Evolutionary conservation across 1,139 yeast species (phyloP), one percentile per base, ranked within the genome.

Genomic region (Pichia sp.): DNA sequence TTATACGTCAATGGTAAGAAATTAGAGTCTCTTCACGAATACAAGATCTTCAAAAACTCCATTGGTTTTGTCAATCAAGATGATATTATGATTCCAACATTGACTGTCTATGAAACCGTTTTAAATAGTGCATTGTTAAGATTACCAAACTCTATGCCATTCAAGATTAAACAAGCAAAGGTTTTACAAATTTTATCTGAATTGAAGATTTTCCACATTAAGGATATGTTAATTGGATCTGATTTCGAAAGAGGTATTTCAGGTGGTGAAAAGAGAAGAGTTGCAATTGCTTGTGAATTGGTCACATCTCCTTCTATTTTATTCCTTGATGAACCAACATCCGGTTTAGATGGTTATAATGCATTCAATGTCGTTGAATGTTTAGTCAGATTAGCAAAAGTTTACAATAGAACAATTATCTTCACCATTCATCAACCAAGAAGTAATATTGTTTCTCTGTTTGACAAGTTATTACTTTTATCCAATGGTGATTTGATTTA

Each of bases 61-160:
- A 81, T 86, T 52, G 99, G 98, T 0, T 93, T 90, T 73, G 99
- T 93, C n/a, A 98, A 93, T 64, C 99, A 93, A 67, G 97, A 93
- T 58, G 97, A 91, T 62, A 86, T 81, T 54, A 71, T 93, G 53
- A 77, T 93, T 57, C 95, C 98, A 8, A 93, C 99, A 0, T 73
- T 93, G 53, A 91, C 99, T 0, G 99, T 93, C 3, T 93, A 86
- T 62, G 99, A 93, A 67, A 93, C 98, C 0, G 96, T 93, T 34
- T 74, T 91, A 54, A 90, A 90, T 59, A 86, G 96, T 70, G 99
- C 99, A 0, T 69, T 93, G 51, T 72, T 93, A 51, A 76, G 98
- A 56, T 73, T 93, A 51, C 99, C 99, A 7, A 75, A 85, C 54
- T 67, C 76, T 5, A 88, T 93, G 96, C 71, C 85, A 20, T 69